Percentiles rank a stretch among this genome's conserved stretches.
Evolutionary conservation across 805 yeast genomes (phyloP).

Genomic region (Saccharomycopsis amapae): DNA sequence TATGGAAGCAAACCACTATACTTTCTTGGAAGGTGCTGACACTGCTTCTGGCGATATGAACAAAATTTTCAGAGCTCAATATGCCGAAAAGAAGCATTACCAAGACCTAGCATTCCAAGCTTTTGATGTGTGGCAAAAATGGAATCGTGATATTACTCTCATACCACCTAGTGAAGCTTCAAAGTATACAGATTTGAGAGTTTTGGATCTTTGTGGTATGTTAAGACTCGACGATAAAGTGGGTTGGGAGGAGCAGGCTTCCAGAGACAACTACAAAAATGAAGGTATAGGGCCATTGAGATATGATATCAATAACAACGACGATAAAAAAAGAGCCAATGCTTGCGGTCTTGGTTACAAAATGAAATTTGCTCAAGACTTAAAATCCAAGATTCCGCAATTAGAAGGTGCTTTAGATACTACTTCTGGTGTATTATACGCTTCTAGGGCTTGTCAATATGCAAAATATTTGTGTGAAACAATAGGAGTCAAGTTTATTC

Average conservation of each 20-base stretch:
- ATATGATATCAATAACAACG: slow-evolving; percentile 21
- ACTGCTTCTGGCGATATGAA: slow-evolving; percentile 36
- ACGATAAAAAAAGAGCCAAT: slow-evolving; percentile 24
- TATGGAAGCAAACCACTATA: slow-evolving; percentile 25
- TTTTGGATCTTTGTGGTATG: slow-evolving; percentile 18
- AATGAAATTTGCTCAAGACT: slow-evolving; percentile 10
- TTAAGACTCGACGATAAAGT: slow-evolving; percentile 12
- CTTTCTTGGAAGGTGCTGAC: slow-evolving; percentile 32
- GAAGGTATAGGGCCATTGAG: slow-evolving; percentile 19
- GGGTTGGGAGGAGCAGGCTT: slow-evolving; percentile 8
- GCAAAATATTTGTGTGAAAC: slow-evolving; percentile 22
- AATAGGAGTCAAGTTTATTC: slow-evolving; percentile 18
- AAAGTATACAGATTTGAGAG: slow-evolving; percentile 15
- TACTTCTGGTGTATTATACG: slow-evolving; percentile 17
- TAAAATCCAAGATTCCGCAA: slow-evolving; percentile 4
- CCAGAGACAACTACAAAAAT: slow-evolving; percentile 14
- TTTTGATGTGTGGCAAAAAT: slow-evolving; percentile 1
- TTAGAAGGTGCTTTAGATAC: slow-evolving; percentile 13
- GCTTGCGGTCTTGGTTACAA: slow-evolving; percentile 20
- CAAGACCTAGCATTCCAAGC: slow-evolving; percentile 26
- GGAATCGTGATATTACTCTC: slow-evolving; percentile 19
- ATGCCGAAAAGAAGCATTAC: slow-evolving; percentile 34
- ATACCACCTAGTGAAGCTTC: neutral
- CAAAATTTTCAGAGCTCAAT: slow-evolving; percentile 34
- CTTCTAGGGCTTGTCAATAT: slow-evolving; percentile 23